These are phyloP conservation scores for Eimeria acervulina DNA, from an alignment of 169 alveolate species.

Conservation along the genomic window DNA sequence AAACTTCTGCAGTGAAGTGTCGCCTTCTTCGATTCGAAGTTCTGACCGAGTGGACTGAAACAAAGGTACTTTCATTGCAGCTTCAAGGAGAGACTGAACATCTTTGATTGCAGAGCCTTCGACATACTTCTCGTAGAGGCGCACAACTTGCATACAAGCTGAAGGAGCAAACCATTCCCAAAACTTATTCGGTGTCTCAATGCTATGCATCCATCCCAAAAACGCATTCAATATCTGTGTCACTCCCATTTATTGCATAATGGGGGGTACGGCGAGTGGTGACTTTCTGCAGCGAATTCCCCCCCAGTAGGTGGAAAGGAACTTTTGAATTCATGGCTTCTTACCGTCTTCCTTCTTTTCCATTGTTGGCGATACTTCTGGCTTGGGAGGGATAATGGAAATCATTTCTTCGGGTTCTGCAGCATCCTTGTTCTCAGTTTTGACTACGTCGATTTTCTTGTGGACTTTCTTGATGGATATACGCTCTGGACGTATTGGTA, in stretches of 20 bases:
- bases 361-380: conserved; percentile 11
- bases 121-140: conserved; percentile 43
- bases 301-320: not conserved
- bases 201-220: not conserved
- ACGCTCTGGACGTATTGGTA: not conserved
- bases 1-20: conserved; percentile 23
- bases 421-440: conserved; percentile 21
- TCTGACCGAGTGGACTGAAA: not conserved
- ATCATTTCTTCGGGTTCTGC: conserved; percentile 42
- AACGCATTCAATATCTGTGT: not conserved
- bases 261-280: not conserved
- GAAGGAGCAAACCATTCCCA: conserved; percentile 8
- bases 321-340: not conserved
- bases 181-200: not conserved
- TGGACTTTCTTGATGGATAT: not conserved
- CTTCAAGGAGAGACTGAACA: conserved; percentile 27
- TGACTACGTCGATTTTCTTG: conserved; percentile 35
- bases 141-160: conserved; percentile 45
- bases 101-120: conserved; percentile 64
- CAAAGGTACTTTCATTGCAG: conserved; percentile 42
- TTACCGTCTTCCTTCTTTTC: conserved; percentile 43
- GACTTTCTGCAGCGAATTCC: not conserved
- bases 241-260: not conserved
- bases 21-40: conserved; percentile 7
- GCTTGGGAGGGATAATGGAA: conserved; percentile 13